Evolutionary conservation across 2,329 filamentous ascomycete genomes (phyloP).

Genomic region (Sclerotinia sclerotiorum): DNA sequence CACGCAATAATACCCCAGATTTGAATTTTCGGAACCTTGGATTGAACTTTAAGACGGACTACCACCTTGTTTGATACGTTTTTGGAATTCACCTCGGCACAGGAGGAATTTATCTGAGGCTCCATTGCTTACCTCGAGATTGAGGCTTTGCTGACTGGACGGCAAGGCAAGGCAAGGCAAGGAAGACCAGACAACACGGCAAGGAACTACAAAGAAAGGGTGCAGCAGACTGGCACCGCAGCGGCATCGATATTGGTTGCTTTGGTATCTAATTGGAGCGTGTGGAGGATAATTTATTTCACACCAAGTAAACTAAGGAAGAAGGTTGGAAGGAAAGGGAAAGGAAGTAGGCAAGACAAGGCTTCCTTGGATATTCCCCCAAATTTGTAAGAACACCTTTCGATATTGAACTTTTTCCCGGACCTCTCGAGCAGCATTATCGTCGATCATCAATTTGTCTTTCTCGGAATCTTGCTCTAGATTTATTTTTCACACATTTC

Average conservation of each 20-base stretch:
- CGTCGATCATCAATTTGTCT: not conserved
- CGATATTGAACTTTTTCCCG: not conserved
- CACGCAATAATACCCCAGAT: too few relatives aligned
- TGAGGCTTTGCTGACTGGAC: conserved; percentile 13
- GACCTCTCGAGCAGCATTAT: not conserved
- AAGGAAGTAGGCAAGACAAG: conserved; percentile 8
- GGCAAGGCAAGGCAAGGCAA: not conserved
- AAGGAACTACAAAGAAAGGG: not conserved
- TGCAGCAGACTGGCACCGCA: not conserved
- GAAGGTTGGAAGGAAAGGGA: not conserved
- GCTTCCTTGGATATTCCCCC: not conserved
- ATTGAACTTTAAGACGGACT: not conserved
- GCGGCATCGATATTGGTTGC: conserved; percentile 3
- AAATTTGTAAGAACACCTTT: conserved; percentile 19
- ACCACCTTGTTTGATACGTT: not conserved
- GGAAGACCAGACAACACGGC: not conserved
- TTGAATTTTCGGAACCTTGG: not conserved
- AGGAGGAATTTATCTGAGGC: not conserved
- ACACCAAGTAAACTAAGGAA: conserved; percentile 1
- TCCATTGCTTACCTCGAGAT: conserved; percentile 13
- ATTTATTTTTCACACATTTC: too few relatives aligned
- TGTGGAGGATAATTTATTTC: not conserved
- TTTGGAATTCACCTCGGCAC: not conserved
- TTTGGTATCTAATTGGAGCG: not conserved
- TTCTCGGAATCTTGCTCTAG: not conserved